Conservation (phyloP, 1,284 basidiomycete species). For the Singerocomus inundabilis region DNA sequence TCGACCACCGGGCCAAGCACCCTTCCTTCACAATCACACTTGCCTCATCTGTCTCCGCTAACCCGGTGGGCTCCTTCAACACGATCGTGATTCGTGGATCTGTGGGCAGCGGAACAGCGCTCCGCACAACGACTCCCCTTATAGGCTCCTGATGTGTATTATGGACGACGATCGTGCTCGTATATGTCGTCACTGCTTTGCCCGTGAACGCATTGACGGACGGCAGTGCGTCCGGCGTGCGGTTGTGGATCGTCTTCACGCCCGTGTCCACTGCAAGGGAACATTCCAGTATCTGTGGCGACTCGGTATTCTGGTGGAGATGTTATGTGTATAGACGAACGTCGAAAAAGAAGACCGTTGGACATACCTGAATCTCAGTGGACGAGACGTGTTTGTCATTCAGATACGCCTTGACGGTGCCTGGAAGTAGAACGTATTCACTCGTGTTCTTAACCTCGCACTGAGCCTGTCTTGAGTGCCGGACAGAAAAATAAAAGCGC, state of each 20-base stretch:
- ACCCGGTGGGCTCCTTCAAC: slow-evolving; percentile 23
- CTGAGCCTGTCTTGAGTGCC: slow-evolving; percentile 7
- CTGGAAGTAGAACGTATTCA: slow-evolving; percentile 20
- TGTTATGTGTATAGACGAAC: background rate
- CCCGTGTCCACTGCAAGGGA: slow-evolving; percentile 18
- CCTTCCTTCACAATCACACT: slow-evolving; percentile 13
- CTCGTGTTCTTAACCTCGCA: slow-evolving; percentile 24
- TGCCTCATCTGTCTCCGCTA: slow-evolving; percentile 21
- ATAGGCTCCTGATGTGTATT: slow-evolving; percentile 15
- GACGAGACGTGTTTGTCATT: slow-evolving; percentile 27
- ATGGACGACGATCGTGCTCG: slow-evolving; percentile 14
- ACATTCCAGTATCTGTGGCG: slow-evolving; percentile 23
- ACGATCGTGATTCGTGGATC: slow-evolving; percentile 25
- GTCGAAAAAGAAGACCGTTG: no score
- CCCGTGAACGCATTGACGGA: slow-evolving; percentile 1
- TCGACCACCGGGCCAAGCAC: slow-evolving; percentile 24
- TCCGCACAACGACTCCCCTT: slow-evolving; percentile 20
- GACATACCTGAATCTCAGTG: slow-evolving; percentile 16
- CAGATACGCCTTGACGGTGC: slow-evolving; percentile 23
- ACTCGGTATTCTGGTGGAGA: slow-evolving; percentile 7
- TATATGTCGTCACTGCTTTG: slow-evolving; percentile 21
- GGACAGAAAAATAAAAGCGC: background rate
- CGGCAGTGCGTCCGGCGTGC: slow-evolving; percentile 14
- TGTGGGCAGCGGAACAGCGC: slow-evolving; percentile 18
- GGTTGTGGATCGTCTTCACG: slow-evolving; percentile 19